Percentiles rank a stretch among this genome's conserved stretches.
These are phyloP conservation scores for Pichia cactophila DNA, from an alignment of 1,139 yeast species.

Conservation along the genomic window DNA sequence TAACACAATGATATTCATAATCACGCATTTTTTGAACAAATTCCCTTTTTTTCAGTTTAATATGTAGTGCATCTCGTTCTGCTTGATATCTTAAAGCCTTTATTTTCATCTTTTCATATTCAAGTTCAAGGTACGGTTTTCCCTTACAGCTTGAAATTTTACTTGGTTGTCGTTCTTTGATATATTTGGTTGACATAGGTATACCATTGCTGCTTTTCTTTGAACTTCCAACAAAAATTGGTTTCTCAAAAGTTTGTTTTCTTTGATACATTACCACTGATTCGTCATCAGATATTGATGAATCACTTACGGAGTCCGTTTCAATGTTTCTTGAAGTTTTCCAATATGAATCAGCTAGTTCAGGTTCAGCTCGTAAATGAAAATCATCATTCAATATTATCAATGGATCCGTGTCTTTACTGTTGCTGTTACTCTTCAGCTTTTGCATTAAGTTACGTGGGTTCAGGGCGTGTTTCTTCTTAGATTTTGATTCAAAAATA, in stretches of 20 bases:
- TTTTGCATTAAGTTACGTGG: constrained; percentile 2
- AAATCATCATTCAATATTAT: not conserved
- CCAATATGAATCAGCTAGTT: not conserved
- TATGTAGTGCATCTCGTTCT: constrained; percentile 4
- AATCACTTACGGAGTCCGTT: not conserved
- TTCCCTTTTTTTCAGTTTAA: constrained; percentile 1
- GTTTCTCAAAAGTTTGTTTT: not conserved
- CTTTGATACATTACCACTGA: not conserved
- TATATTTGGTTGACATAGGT: no score
- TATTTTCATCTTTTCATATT: constrained; percentile 9
- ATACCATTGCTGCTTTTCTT: no score
- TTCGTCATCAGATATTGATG: not conserved
- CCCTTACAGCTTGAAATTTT: not conserved
- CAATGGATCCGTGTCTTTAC: not conserved
- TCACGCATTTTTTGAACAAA: constrained; percentile 7
- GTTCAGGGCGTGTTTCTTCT: not conserved
- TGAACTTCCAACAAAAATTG: not conserved
- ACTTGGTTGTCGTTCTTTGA: no score
- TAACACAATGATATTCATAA: constrained; percentile 14
- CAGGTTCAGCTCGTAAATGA: constrained; percentile 13
- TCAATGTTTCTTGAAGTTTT: not conserved
- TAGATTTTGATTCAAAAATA: constrained; percentile 9
- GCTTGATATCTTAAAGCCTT: constrained; percentile 7
- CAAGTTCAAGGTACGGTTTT: constrained; percentile 6
- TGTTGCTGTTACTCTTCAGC: not conserved